These are phyloP conservation scores for Chrysanthemum makinoi DNA, from an alignment of 129 eudicot genomes.

Conservation along the genomic window DNA sequence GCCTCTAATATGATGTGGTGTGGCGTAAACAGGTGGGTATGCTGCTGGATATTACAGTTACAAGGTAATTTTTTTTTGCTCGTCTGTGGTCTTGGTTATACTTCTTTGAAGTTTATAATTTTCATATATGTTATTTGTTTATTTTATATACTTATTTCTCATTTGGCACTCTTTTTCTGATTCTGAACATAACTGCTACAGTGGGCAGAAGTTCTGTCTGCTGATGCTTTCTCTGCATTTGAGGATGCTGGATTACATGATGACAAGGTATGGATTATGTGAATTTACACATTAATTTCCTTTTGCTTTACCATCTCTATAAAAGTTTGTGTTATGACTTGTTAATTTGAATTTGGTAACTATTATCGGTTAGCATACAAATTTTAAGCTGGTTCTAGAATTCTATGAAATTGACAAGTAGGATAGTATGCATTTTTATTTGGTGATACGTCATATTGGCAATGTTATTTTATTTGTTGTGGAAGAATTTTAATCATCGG, in stretches of 20 bases:
- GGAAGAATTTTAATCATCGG: not conserved
- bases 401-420: not conserved
- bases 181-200: not conserved
- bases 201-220: slow-evolving; percentile 97
- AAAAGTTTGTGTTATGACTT: not conserved
- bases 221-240: slow-evolving; percentile 93
- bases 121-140: too few species aligned
- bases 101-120: not conserved
- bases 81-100: not conserved
- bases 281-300: not conserved
- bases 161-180: slow-evolving; percentile 12
- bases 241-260: slow-evolving; percentile 83
- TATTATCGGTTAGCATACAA: not conserved
- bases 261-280: slow-evolving; percentile 47
- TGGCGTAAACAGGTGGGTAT: slow-evolving; percentile 60
- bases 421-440: not conserved
- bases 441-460: not conserved
- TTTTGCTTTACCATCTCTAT: not conserved
- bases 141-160: not conserved
- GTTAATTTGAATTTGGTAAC: not conserved
- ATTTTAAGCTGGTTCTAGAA: not conserved
- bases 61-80: slow-evolving; percentile 47
- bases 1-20: not conserved
- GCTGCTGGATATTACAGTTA: slow-evolving; percentile 99
- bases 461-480: not conserved